These are phyloP conservation scores for Zhuliangozyma blackwelliae DNA, from an alignment of 1,139 yeast species.

Conservation along the genomic window DNA sequence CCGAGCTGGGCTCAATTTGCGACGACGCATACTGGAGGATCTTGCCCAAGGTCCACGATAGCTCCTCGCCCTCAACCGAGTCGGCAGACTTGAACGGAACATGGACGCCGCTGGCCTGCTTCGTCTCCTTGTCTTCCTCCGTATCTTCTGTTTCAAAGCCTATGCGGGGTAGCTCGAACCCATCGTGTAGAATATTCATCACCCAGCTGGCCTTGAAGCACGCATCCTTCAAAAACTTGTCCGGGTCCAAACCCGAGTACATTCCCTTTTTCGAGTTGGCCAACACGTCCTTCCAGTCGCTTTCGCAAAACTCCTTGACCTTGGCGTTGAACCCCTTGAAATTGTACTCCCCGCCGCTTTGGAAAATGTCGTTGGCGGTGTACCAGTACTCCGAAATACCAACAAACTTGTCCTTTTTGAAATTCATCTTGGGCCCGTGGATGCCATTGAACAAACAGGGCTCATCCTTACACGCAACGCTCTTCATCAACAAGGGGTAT, in stretches of 20 bases:
- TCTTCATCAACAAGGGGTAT: constrained; percentile 66
- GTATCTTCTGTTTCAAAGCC: constrained; percentile 42
- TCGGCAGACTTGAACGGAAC: constrained; percentile 60
- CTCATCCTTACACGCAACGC: constrained; percentile 66
- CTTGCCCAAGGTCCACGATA: constrained; percentile 68
- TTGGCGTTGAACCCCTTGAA: constrained; percentile 55
- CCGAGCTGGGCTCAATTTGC: constrained; percentile 28
- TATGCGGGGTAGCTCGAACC: constrained; percentile 66
- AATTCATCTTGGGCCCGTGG: constrained; percentile 71
- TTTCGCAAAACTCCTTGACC: constrained; percentile 62
- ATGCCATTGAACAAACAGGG: constrained; percentile 81
- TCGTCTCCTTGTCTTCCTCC: constrained; percentile 15
- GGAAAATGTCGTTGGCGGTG: constrained; percentile 76
- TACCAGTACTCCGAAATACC: constrained; percentile 86
- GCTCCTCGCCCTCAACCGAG: constrained; percentile 54
- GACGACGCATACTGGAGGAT: constrained; percentile 58
- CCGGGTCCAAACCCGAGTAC: constrained; percentile 45
- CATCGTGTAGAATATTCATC: constrained; percentile 70
- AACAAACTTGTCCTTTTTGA: constrained; percentile 64
- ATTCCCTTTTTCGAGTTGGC: constrained; percentile 48
- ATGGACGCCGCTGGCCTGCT: constrained; percentile 30
- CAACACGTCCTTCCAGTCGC: constrained; percentile 54
- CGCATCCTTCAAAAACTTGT: constrained; percentile 52
- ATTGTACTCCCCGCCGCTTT: constrained; percentile 73
- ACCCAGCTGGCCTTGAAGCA: constrained; percentile 87